These are phyloP conservation scores for Fusarium sp. DNA, from an alignment of 2,329 filamentous ascomycete species.

Conservation along the genomic window DNA sequence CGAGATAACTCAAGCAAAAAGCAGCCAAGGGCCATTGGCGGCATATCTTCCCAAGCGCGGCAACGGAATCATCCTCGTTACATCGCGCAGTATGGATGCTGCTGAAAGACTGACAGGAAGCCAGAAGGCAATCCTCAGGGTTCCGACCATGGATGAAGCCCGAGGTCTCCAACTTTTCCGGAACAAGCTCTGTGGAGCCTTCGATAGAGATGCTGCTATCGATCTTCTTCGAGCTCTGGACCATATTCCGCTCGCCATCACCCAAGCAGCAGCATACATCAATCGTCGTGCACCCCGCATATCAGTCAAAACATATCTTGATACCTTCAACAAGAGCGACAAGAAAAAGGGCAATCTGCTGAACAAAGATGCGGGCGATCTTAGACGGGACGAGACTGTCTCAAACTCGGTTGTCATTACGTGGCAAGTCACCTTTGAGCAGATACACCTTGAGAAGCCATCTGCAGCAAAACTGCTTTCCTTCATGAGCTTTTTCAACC, in stretches of 20 bases:
- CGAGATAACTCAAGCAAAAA: background rate
- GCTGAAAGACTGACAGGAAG: conserved; percentile 31
- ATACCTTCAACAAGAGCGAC: conserved; percentile 50
- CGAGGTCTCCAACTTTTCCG: conserved; percentile 31
- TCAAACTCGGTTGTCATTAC: conserved; percentile 26
- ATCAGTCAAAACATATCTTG: conserved; percentile 52
- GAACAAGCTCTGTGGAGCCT: conserved; percentile 25
- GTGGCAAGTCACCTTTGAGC: conserved; percentile 32
- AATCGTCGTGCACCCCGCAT: conserved; percentile 35
- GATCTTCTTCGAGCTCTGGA: conserved; percentile 45
- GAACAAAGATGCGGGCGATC: conserved; percentile 43
- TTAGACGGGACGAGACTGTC: conserved; percentile 30
- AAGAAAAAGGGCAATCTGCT: conserved; percentile 48
- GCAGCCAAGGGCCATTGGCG: conserved; percentile 6
- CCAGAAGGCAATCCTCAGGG: conserved; percentile 10
- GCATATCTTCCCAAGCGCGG: conserved; percentile 28
- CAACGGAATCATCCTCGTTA: conserved; percentile 40
- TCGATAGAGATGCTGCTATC: conserved; percentile 1
- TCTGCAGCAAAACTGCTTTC: conserved; percentile 17
- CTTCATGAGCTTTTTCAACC: conserved; percentile 40
- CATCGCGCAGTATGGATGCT: conserved; percentile 28
- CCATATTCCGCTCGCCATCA: conserved; percentile 52
- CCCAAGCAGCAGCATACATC: conserved; percentile 52
- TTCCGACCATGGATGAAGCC: conserved; percentile 30
- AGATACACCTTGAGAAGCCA: conserved; percentile 9